These are phyloP conservation scores for Entomortierella chlamydospora DNA, from an alignment of 192 early-diverging fungal genomes.

Conservation along the genomic window DNA sequence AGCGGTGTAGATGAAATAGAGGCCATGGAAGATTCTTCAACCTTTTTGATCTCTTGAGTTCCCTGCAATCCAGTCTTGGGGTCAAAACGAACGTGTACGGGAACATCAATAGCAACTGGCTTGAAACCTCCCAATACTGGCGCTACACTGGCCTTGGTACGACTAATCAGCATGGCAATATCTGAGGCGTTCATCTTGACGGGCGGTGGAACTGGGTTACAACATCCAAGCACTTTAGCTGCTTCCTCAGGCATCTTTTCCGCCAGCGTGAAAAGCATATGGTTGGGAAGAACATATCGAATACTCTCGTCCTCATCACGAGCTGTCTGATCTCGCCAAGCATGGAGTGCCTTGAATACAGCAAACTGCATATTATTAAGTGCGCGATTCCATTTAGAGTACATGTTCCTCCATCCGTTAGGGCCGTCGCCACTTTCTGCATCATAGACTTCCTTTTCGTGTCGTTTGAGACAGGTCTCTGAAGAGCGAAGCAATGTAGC, in stretches of 20 bases:
- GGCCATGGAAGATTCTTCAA: background rate
- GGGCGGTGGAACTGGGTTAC: conserved; percentile 84
- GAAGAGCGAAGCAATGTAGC: conserved; percentile 73
- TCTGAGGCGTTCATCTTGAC: conserved; percentile 87
- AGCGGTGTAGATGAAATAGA: conserved; percentile 3
- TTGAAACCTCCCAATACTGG: conserved; percentile 18
- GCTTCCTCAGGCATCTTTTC: conserved; percentile 79
- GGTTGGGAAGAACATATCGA: conserved; percentile 90
- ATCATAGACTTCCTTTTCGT: conserved; percentile 91
- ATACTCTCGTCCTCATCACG: conserved; percentile 94
- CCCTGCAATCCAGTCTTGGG: conserved; percentile 47
- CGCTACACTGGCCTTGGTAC: conserved; percentile 18
- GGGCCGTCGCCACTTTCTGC: conserved; percentile 79
- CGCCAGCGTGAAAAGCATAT: conserved; percentile 85
- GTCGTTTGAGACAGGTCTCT: conserved; percentile 72
- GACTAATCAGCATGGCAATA: conserved; percentile 68
- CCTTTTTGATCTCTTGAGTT: conserved; percentile 12
- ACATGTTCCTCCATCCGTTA: conserved; percentile 79
- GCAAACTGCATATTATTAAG: conserved; percentile 71
- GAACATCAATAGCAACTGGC: conserved; percentile 26
- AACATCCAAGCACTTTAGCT: conserved; percentile 74
- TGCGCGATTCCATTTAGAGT: conserved; percentile 71
- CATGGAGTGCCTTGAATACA: conserved; percentile 90
- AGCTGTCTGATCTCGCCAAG: conserved; percentile 92
- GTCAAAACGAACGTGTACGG: conserved; percentile 46